Percentiles rank a stretch among this genome's conserved stretches.
Conservation (phyloP, 805 yeast species). For the Saccharomycopsis javanensis region DNA sequence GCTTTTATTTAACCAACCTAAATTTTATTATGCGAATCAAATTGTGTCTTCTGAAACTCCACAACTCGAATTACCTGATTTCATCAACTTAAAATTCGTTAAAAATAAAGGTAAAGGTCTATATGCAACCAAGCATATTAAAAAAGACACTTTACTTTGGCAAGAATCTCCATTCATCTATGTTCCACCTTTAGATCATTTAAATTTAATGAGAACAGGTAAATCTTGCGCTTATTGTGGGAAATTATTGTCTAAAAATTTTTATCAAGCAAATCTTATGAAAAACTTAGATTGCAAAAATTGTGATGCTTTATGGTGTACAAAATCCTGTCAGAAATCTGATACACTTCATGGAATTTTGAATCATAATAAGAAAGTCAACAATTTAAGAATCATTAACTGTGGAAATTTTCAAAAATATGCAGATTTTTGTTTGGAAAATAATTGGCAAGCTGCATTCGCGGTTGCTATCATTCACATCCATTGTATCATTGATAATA, state of each 20-base stretch:
- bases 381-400: constrained; percentile 30
- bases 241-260: constrained; percentile 32
- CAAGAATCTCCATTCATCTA: constrained; percentile 52
- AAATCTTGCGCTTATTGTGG: constrained; percentile 72
- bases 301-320: constrained; percentile 67
- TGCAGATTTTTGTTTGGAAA: constrained; percentile 51
- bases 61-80: constrained; percentile 27
- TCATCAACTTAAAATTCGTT: constrained; percentile 40
- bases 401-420: constrained; percentile 43
- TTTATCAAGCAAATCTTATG: constrained; percentile 11
- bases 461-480: constrained; percentile 53
- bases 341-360: constrained; percentile 45
- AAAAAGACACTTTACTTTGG: constrained; percentile 48
- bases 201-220: constrained; percentile 47
- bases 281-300: constrained; percentile 48
- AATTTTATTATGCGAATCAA: constrained; percentile 42
- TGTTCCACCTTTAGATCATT: constrained; percentile 59
- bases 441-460: constrained; percentile 61
- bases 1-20: constrained; percentile 35
- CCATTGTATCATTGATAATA: constrained; percentile 32
- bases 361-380: constrained; percentile 41
- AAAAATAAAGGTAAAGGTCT: constrained; percentile 52
- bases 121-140: constrained; percentile 38
- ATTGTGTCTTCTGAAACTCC: constrained; percentile 45
- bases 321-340: constrained; percentile 44